Evolutionary conservation across 495 filamentous ascomycete species (phyloP).

Genomic region (Aspergillus homomorphus): DNA sequence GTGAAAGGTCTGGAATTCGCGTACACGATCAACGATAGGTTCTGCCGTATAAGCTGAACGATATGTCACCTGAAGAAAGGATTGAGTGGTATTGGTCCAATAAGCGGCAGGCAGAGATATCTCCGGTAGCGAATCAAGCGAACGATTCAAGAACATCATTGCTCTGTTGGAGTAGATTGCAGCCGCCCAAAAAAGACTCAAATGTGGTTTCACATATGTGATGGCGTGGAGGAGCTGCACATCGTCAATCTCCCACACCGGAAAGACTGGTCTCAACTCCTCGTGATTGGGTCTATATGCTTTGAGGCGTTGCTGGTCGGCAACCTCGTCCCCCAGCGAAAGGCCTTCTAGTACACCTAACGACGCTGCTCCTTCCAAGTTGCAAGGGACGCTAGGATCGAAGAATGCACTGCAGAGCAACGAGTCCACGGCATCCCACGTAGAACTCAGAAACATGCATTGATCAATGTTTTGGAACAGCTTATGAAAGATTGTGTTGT

Average conservation of each 20-base stretch:
- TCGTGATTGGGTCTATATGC: not conserved
- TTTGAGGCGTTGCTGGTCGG: not conserved
- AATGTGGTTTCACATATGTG: slow-evolving; percentile 2
- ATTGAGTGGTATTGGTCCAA: not conserved
- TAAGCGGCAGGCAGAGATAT: not conserved
- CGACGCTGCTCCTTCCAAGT: slow-evolving; percentile 17
- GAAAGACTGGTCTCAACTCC: too few species aligned
- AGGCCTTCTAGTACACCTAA: slow-evolving; percentile 14
- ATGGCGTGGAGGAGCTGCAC: slow-evolving; percentile 8
- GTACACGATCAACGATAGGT: not conserved
- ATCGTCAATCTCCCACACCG: not conserved
- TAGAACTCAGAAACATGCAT: slow-evolving; percentile 19
- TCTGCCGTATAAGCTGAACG: not conserved
- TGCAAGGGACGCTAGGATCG: slow-evolving; percentile 19
- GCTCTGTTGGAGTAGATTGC: slow-evolving; percentile 4
- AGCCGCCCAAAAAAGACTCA: slow-evolving; percentile 18
- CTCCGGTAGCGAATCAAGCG: not conserved
- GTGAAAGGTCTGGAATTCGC: not conserved
- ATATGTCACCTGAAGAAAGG: not conserved
- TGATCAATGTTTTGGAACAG: slow-evolving; percentile 12
- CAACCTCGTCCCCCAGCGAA: not conserved
- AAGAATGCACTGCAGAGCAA: slow-evolving; percentile 24
- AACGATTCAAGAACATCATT: slow-evolving; percentile 1
- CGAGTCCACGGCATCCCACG: slow-evolving; percentile 15
- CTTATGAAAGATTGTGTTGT: slow-evolving; percentile 5